Base-by-base conservation (phyloP, 2,329 filamentous ascomycete species). In the Conoideocrella luteorostrata region DNA sequence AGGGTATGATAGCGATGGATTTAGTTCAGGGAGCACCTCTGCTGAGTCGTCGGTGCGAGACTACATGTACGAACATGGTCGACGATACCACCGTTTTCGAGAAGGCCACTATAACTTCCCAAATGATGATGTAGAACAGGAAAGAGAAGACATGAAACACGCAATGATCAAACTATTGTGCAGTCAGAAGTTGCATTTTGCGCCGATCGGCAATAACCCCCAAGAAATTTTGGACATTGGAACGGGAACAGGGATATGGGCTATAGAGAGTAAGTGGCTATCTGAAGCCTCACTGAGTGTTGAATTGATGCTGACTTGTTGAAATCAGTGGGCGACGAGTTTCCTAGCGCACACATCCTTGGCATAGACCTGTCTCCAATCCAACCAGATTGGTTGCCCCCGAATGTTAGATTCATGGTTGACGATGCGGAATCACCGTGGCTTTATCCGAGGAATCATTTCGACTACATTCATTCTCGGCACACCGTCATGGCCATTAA, bases 391-490 rank as follows among this genome's bases (percentile, higher is more conserved):
- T 71, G 69, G 67, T 58, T 79, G 10, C 77, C 76, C 4, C 71
- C 75, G 4, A 80, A 79, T 49, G 67, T 77, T 17, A 65, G 66
- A 20, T 79, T 78, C 50, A 62, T 76, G 54, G 66, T 80, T 10
- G 77, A 81, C 46, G 77, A 81, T 48, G 67, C 74, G 21, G 77
- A 81, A 56, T 69, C 68, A 44, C 66, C 68, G 4, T 82, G 77
- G 77, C 56, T 78, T 13, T 69, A 77, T 47, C 70, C 72, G 5
- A 54, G 57, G 4, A 70, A 77, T 47, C 67, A 73, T 41, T 82
- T 80, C 43, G 77, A 82, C 55, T 80, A 78, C 46, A 70, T 82
- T 26, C 78, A 82, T 54, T 70, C 73, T n/a, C 68, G 79, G 3
- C 71, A 77, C 44, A 73, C 75, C 2, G 71, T 75, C 12, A 70